Percentiles rank a stretch among this genome's conserved stretches.
phyloP scores from a whole-genome alignment of 805 yeast genomes.

The Metahyphopichia silvanorum region DNA sequence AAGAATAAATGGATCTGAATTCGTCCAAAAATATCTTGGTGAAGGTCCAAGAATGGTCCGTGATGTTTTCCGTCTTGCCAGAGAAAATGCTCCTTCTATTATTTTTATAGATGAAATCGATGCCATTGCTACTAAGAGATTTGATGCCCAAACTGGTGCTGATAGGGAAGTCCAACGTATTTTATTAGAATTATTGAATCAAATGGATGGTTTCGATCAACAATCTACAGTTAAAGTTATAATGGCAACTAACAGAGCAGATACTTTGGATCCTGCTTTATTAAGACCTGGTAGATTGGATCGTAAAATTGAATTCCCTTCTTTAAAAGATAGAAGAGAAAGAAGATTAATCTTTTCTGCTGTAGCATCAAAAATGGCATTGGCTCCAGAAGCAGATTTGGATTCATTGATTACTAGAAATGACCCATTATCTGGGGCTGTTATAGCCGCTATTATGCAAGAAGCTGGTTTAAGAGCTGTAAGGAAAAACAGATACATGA shows the following conservation, averaged over 20 bases:
- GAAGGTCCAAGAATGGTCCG: conserved; percentile 99
- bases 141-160: conserved; percentile 99
- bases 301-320: conserved; percentile 96
- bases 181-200: conserved; percentile 89
- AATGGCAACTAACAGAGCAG: conserved; percentile 99
- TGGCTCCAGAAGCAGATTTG: conserved; percentile 96
- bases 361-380: conserved; percentile 93
- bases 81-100: conserved; percentile 96
- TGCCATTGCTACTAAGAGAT: conserved; percentile 98
- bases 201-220: conserved; percentile 99
- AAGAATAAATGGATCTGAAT: conserved; percentile 96
- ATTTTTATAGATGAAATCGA: conserved; percentile 98
- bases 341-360: conserved; percentile 95
- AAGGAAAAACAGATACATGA: conserved; percentile 95
- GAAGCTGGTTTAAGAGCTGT: conserved; percentile 99
- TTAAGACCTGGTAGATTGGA: conserved; percentile 98
- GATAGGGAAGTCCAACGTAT: conserved; percentile 99
- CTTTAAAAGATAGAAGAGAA: conserved; percentile 94
- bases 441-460: conserved; percentile 99
- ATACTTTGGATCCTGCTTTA: conserved; percentile 96
- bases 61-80: conserved; percentile 94
- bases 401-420: conserved; percentile 93
- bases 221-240: conserved; percentile 92
- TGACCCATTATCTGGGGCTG: conserved; percentile 95
- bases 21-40: conserved; percentile 96